Conservation (phyloP, 1,139 yeast species). For the Yamadazyma buinensis region DNA sequence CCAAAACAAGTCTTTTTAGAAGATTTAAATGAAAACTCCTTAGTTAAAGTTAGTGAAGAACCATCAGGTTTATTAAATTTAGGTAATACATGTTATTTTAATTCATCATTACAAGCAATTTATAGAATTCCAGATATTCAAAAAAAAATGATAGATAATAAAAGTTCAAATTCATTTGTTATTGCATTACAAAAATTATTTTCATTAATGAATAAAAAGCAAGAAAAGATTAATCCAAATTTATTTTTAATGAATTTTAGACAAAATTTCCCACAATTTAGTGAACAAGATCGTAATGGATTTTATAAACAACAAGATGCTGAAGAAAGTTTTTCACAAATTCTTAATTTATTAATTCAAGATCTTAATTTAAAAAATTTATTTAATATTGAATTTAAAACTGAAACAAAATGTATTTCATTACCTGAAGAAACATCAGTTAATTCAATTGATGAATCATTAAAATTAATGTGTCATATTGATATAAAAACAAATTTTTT, state of each 20-base stretch:
- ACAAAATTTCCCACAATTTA: conserved; percentile 79
- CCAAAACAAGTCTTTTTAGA: conserved; percentile 61
- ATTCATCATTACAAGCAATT: conserved; percentile 82
- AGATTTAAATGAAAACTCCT: conserved; percentile 53
- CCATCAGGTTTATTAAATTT: conserved; percentile 86
- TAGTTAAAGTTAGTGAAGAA: conserved; percentile 35
- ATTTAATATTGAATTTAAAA: conserved; percentile 64
- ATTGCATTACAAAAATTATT: conserved; percentile 41
- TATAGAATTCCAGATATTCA: conserved; percentile 61
- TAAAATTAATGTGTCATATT: conserved; percentile 86
- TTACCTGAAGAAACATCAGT: conserved; percentile 34
- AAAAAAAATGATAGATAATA: conserved; percentile 20
- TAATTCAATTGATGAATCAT: conserved; percentile 48
- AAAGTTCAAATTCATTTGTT: conserved; percentile 14
- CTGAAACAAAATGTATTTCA: conserved; percentile 57
- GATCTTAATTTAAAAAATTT: conserved; percentile 50
- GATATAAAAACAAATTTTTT: conserved; percentile 80
- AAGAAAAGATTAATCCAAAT: conserved; percentile 53
- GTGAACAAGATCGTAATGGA: conserved; percentile 69
- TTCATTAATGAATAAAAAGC: conserved; percentile 44
- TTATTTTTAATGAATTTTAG: conserved; percentile 63
- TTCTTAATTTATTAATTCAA: conserved; percentile 53
- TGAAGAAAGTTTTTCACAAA: conserved; percentile 88
- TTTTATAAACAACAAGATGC: conserved; percentile 94
- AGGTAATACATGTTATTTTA: conserved; percentile 95